These are phyloP conservation scores for Fonsecaea erecta DNA, from an alignment of 2,329 filamentous ascomycete species.

Conservation along the genomic window DNA sequence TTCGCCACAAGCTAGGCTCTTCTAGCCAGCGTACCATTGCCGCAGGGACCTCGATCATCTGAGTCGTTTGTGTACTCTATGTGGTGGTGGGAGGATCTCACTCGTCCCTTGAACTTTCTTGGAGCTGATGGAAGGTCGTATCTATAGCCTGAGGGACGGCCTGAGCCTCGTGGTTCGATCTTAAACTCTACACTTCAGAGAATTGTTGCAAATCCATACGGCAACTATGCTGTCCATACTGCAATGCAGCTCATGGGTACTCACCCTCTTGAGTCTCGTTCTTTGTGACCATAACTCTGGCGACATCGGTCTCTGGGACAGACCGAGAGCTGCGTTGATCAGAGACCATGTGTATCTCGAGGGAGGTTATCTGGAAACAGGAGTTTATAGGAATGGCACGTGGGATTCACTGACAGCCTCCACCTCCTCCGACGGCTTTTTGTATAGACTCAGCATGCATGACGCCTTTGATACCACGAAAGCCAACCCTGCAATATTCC, in stretches of 20 bases:
- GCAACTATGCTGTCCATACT: constrained; percentile 9
- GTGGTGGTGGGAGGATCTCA: not conserved
- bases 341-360: constrained; percentile 24
- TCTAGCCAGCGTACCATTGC: constrained; percentile 14
- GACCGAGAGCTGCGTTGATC: constrained; percentile 19
- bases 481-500: constrained; percentile 57
- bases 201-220: not conserved
- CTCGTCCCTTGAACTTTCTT: constrained; percentile 4
- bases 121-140: constrained; percentile 12
- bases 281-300: constrained; percentile 8
- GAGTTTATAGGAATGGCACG: constrained; percentile 9
- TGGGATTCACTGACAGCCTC: constrained; percentile 9
- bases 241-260: constrained; percentile 2
- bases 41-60: constrained; percentile 12
- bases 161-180: constrained; percentile 16
- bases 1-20: constrained; percentile 19
- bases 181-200: constrained; percentile 3
- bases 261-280: constrained; percentile 6
- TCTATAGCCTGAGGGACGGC: constrained; percentile 16
- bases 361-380: constrained; percentile 19
- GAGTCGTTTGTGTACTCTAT: not conserved
- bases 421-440: constrained; percentile 59
- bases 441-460: constrained; percentile 65
- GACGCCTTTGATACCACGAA: constrained; percentile 62
- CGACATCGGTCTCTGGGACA: constrained; percentile 20